Evolutionary conservation across 2,329 filamentous ascomycete genomes (phyloP), one percentile per base, ranked within the genome.

Genomic region (Fusarium cicatricum): DNA sequence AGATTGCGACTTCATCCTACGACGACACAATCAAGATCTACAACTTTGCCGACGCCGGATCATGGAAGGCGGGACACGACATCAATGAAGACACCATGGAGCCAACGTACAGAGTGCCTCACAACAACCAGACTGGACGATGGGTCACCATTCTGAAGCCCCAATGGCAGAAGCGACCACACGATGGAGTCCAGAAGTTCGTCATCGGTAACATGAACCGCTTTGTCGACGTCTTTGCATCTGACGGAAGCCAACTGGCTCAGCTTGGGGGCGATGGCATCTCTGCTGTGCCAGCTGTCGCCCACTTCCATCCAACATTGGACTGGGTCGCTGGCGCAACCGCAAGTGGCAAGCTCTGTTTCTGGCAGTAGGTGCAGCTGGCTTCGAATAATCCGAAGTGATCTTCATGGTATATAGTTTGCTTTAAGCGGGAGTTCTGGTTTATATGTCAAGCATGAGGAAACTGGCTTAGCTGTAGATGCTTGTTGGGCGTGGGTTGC

Each of bases 121-220:
- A 99, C 70, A 99, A 99, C 70, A 97, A 97, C 70, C 95, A 99
- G 77, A 98, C 93, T 0, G 95, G 94, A 0, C 83, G 93, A 50
- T 97, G 92, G 92, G 92, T 97, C 0, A 96, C 92, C 0, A 97
- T 85, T 29, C 73, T 82, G 71, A 96, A 82, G 83, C 95, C 72
- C 0, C 92, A 97, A 67, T 99, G 95, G 95, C 95, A 99, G 73
- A 80, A 85, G 28, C 82, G 85, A 39, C 94, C 95, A 0, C 78
- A 82, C 29, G 91, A 95, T 54, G 88, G 88, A 8, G 86, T 96
- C 5, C 89, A 96, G 60, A 92, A 94, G 58, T 92, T 99, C 67
- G 90, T 87, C 19, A 94, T 99, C 52, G 95, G 91, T 1, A 99
- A 98, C 66, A 98, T 98, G 95, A 97, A 96, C 71, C 86, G 95